Percentiles rank a stretch among this genome's conserved stretches.
Evolutionary conservation across 2,329 filamentous ascomycete species (phyloP).

Genomic region (Epicoccum nigrum): DNA sequence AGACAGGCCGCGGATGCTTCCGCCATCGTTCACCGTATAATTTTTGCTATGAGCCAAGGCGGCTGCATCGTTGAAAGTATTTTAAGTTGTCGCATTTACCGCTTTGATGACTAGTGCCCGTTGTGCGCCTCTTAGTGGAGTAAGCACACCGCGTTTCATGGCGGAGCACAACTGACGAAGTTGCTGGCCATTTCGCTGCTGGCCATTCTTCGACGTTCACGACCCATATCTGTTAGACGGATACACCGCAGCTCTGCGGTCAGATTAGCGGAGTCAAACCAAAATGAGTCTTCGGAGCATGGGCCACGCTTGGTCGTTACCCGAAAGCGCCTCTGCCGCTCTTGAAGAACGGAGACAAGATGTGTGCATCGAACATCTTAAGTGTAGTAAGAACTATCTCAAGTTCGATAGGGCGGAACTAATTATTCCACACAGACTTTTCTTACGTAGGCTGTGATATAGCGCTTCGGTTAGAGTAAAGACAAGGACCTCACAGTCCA

Average conservation of each 20-base stretch:
- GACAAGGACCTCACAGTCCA: not conserved
- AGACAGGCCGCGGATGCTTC: not conserved
- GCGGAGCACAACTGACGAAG: constrained; percentile 1
- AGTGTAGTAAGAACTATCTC: no score
- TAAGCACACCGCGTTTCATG: constrained; percentile 21
- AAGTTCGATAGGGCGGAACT: no score
- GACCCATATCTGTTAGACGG: not conserved
- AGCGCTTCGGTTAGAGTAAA: not conserved
- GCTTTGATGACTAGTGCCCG: constrained; percentile 21
- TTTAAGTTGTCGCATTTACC: constrained; percentile 22
- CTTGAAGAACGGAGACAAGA: not conserved
- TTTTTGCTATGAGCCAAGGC: constrained; percentile 12
- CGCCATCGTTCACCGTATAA: not conserved
- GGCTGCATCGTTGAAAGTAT: constrained; percentile 8
- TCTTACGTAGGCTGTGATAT: no score
- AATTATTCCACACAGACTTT: no score
- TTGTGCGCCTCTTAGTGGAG: constrained; percentile 17
- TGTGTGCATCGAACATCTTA: not conserved
- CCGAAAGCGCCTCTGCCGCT: not conserved
- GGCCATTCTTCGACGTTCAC: not conserved
- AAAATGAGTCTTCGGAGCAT: not conserved
- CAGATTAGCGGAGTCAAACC: not conserved
- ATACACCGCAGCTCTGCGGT: constrained; percentile 7
- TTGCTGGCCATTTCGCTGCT: not conserved
- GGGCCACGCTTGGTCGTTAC: not conserved